Evolutionary conservation across 352 stramenopile genomes (phyloP).

Genomic region (Globisporangium mamillatum): DNA sequence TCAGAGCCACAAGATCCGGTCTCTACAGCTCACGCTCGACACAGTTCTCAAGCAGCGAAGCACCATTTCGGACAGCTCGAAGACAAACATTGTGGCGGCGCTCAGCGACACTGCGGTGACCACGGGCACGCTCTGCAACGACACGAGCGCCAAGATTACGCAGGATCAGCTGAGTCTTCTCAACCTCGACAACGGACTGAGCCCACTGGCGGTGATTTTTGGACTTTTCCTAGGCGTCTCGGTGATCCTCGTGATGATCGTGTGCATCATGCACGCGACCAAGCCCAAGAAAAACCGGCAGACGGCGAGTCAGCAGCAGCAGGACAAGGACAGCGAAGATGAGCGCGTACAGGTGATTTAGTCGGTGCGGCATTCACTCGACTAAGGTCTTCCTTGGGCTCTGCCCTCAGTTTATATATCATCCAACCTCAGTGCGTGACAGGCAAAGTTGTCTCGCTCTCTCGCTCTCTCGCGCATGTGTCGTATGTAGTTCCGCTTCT

Average conservation of each 20-base stretch:
- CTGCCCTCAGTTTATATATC: background rate
- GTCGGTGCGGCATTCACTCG: background rate
- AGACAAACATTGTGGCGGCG: background rate
- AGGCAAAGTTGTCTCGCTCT: background rate
- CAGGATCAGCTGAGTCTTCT: slow-evolving; percentile 21
- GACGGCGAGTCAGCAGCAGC: background rate
- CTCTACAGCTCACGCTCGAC: slow-evolving; percentile 18
- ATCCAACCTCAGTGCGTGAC: background rate
- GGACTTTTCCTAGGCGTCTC: slow-evolving; percentile 18
- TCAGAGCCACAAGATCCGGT: slow-evolving; percentile 12
- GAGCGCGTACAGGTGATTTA: slow-evolving; percentile 17
- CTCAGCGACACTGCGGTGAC: slow-evolving; percentile 3
- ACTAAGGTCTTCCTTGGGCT: background rate
- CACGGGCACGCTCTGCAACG: slow-evolving; percentile 13
- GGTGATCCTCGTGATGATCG: slow-evolving; percentile 21
- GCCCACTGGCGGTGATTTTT: slow-evolving; percentile 17
- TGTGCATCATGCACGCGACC: slow-evolving; percentile 23
- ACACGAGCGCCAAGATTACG: slow-evolving; percentile 8
- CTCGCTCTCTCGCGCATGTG: background rate
- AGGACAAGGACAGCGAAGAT: slow-evolving; percentile 13
- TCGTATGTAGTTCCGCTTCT: background rate
- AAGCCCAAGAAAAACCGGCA: slow-evolving; percentile 15
- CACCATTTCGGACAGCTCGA: background rate
- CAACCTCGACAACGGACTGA: slow-evolving; percentile 13
- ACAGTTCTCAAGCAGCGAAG: background rate